A percentile compares a stretch with the other conserved stretches of the same genome.
Conservation (phyloP, 2,329 filamentous ascomycete species). For the Rutstroemia sp. region DNA sequence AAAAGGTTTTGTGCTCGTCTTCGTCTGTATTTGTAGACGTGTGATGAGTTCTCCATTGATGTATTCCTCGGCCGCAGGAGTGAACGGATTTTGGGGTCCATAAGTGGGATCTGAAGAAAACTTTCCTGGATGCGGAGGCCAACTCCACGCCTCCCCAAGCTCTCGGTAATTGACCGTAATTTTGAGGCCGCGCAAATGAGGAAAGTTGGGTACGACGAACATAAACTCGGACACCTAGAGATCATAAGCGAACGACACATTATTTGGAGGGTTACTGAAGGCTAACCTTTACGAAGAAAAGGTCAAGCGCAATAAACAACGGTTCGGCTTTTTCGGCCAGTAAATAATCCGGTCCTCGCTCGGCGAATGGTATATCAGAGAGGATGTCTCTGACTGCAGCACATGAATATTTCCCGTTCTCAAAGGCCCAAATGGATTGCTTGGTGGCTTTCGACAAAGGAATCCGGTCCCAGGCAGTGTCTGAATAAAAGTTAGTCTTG, state of each 20-base stretch:
- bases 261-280: neutral
- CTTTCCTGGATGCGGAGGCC: slow-evolving; percentile 31
- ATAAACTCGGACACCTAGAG: slow-evolving; percentile 54
- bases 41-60: slow-evolving; percentile 46
- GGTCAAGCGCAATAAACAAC: slow-evolving; percentile 40
- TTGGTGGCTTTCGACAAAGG: slow-evolving; percentile 49
- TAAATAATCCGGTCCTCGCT: slow-evolving; percentile 29
- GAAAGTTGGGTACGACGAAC: slow-evolving; percentile 47
- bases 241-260: slow-evolving; percentile 6
- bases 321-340: neutral
- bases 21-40: slow-evolving; percentile 36
- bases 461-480: slow-evolving; percentile 51
- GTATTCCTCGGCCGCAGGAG: slow-evolving; percentile 51
- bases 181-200: slow-evolving; percentile 49
- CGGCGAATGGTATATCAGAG: slow-evolving; percentile 32
- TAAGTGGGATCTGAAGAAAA: slow-evolving; percentile 54
- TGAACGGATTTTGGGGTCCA: slow-evolving; percentile 44
- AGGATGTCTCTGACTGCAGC: neutral
- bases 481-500: slow-evolving; percentile 31
- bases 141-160: slow-evolving; percentile 14
- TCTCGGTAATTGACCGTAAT: slow-evolving; percentile 54
- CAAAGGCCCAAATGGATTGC: slow-evolving; percentile 50
- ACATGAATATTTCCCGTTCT: slow-evolving; percentile 46
- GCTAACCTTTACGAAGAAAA: slow-evolving; percentile 60
- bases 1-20: slow-evolving; percentile 42